These are phyloP conservation scores for Suhomyces bribrorum DNA, from an alignment of 1,139 yeast genomes.

Conservation along the genomic window DNA sequence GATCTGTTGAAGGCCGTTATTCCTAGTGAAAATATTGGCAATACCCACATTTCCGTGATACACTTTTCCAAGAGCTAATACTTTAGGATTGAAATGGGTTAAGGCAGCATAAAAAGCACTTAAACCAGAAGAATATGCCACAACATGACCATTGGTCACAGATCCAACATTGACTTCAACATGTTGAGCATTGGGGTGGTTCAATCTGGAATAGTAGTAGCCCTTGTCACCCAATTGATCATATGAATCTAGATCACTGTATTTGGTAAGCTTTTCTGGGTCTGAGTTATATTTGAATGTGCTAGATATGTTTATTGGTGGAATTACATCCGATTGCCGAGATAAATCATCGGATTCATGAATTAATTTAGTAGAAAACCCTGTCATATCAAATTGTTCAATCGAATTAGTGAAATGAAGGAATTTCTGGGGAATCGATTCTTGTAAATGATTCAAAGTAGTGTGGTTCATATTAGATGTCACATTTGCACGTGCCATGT, in stretches of 20 bases:
- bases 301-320: constrained; percentile 82
- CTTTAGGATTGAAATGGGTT: constrained; percentile 71
- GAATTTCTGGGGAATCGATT: too few species aligned
- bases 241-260: constrained; percentile 28
- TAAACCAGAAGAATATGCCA: constrained; percentile 72
- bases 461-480: too few species aligned
- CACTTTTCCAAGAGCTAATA: constrained; percentile 72
- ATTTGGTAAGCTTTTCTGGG: constrained; percentile 52
- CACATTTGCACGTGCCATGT: too few species aligned
- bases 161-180: constrained; percentile 67
- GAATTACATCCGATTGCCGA: constrained; percentile 59
- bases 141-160: constrained; percentile 58
- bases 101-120: constrained; percentile 80
- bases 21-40: constrained; percentile 60
- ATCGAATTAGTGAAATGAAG: too few species aligned
- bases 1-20: constrained; percentile 56
- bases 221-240: constrained; percentile 6
- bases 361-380: constrained; percentile 52
- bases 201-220: constrained; percentile 61
- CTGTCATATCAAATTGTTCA: constrained; percentile 33
- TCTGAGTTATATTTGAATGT: constrained; percentile 68
- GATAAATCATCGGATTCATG: constrained; percentile 61
- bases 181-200: constrained; percentile 70
- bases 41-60: constrained; percentile 85
- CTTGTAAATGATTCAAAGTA: too few species aligned